Base-by-base conservation (phyloP, 306 rosid species). In the Medicago ruthenica region DNA sequence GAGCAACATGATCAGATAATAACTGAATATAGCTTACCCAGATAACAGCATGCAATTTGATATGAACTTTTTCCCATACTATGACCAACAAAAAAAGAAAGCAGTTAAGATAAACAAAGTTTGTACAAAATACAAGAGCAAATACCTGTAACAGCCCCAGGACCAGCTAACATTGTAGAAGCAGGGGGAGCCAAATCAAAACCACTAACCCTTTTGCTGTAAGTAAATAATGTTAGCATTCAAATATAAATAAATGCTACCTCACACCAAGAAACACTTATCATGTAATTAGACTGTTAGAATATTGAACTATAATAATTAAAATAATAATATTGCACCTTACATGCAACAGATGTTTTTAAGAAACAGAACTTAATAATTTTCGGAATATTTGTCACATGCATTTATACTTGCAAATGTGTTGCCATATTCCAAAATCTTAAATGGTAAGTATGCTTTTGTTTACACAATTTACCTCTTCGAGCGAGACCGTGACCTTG, bases 141-240 rank as follows among this genome's bases (percentile, higher is more conserved):
- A 27, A 83, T 85, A 95, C 99, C 99, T 92, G 95, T 70, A 79
- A 87, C 85, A 59, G 86, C 71, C 73, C 86, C 79, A 75, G 80
- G 68, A 86, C 89, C 89, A 75, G 95, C 76, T 73, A 92, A 79
- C 81, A 90, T 71, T 83, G n/a, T n/a, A n/a, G 99, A 80, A 78
- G 99, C 67, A 74, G 99, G 98, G 65, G 99, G 99, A 9, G 98
- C 99, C 97, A 92, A 86, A 83, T 95, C 99, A 82, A 95, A 95
- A 83, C 99, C 99, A 83, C 99, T 95, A 67, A 87, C 89, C 87
- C 99, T 88, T 90, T 95, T 95, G 93, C 99, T 95, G 99, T 67
- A 77, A 81, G 84, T 48, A 68, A 74, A 66, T 61, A 68, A 31
- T 45, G 77, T 90, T 78, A 90, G 92, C 48, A 59, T 13, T 31